Conservation (phyloP, 2,329 filamentous ascomycete genomes). For the Teratosphaeria pseudoeucalypti region DNA sequence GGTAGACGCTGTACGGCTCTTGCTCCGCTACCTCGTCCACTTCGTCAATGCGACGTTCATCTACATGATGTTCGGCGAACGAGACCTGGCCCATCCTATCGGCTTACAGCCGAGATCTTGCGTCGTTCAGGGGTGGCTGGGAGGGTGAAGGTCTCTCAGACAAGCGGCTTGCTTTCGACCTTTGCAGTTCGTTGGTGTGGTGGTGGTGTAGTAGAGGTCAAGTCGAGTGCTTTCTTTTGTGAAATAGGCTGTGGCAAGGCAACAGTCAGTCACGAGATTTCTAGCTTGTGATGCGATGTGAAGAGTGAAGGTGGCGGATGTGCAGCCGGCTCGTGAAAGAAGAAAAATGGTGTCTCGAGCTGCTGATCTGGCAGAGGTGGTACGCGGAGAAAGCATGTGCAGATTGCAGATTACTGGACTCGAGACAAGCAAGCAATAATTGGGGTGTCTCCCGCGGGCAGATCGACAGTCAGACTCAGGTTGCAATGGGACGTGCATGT, state of each 20-base stretch:
- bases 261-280: neutral
- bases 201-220: neutral
- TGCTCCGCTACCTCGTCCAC: conserved; percentile 40
- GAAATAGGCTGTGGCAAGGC: neutral
- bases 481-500: neutral
- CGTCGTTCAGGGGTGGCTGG: neutral
- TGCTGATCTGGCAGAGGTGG: neutral
- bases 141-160: neutral
- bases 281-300: neutral
- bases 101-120: conserved; percentile 37
- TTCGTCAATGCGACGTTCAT: conserved; percentile 32
- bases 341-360: neutral
- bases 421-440: neutral
- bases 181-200: neutral
- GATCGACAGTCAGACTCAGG: neutral
- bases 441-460: neutral
- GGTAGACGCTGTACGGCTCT: conserved; percentile 41
- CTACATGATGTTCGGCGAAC: conserved; percentile 42
- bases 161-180: neutral
- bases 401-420: neutral
- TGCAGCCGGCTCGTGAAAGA: neutral
- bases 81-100: conserved; percentile 46
- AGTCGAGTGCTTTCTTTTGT: neutral
- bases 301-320: neutral
- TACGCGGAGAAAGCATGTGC: neutral